Evolutionary conservation across 83 land plant genomes (phyloP).

Genomic region (Diphasiastrum complanatum): DNA sequence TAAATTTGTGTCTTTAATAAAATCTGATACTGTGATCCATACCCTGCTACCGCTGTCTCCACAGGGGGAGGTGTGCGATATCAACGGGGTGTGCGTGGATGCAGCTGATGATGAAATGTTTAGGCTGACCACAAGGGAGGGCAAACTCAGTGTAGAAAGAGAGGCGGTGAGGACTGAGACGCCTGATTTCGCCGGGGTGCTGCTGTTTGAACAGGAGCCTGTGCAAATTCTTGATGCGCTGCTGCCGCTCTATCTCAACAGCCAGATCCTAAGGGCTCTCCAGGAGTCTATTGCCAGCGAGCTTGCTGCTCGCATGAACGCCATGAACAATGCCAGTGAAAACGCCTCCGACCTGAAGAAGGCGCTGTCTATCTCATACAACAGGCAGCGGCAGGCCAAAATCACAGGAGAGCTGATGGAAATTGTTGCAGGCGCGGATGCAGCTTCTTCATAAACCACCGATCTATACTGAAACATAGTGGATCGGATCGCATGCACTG

Average conservation of each 20-base stretch:
- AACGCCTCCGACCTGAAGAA: constrained; percentile 50
- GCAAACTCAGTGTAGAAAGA: constrained; percentile 47
- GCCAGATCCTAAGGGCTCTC: constrained; percentile 53
- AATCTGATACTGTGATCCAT: constrained; percentile 57
- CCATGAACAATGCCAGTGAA: constrained; percentile 58
- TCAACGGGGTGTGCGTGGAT: constrained; percentile 56
- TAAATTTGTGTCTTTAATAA: constrained; percentile 54
- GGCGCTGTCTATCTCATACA: constrained; percentile 42
- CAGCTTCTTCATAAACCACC: no score
- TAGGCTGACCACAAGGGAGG: constrained; percentile 50
- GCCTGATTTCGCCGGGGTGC: constrained; percentile 31
- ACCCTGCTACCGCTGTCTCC: constrained; percentile 64
- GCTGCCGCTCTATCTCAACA: constrained; percentile 56
- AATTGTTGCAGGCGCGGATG: constrained; percentile 57
- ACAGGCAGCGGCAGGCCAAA: constrained; percentile 69
- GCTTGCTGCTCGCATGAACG: constrained; percentile 64
- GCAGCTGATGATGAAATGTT: constrained; percentile 68
- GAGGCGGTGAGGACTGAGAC: constrained; percentile 40
- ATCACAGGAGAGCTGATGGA: constrained; percentile 70
- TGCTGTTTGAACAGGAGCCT: constrained; percentile 61
- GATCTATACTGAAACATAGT: no score
- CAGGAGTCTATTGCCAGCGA: constrained; percentile 65
- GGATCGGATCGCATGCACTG: no score
- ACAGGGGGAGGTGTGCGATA: constrained; percentile 59
- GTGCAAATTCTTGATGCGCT: constrained; percentile 61